Evolutionary conservation across 2,329 filamentous ascomycete species (phyloP), one percentile per base, ranked within the genome.

Genomic region (Aaosphaeria arxii): DNA sequence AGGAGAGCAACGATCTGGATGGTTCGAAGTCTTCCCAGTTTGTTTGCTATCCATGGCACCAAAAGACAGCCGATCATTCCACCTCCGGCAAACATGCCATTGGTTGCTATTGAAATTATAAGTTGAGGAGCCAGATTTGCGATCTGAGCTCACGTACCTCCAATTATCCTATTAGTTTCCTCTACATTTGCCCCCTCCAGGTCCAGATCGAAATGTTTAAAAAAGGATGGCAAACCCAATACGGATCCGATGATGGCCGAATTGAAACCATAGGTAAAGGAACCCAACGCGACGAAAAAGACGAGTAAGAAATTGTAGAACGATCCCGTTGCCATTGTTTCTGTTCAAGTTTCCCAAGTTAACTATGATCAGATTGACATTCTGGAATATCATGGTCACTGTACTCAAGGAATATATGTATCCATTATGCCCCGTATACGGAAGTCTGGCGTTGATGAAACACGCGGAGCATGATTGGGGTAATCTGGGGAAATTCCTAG

Each of bases 221-320:
- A 40, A 41, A 46, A 46, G 30, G 40, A 40, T 7, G 32, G 33
- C 3, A 46, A 11, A 6, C 29, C 46, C 11, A 45, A 42, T 31
- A 48, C 46, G 5, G 46, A 7, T 35, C 46, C 46, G 17, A 48
- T 48, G 35, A 48, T 48, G 41, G 46, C 40, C 5, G 41, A 39
- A 38, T 48, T 48, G 42, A 44, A 48, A 35, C 46, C 46, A 30
- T 48, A 48, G 2, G 46, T 48, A 6, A 43, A 32, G 13, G 46
- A 48, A 5, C 46, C 46, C 35, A 48, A 48, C 35, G 47, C 43
- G n/a, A 45, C 43, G n/a, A 42, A 30, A 32, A 49, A 49, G 42
- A 49, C 39, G 24, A 49, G 30, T 33, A 48, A 35, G 36, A 32
- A 48, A 35, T 48, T 49, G 36, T 47, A 43, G 31, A n/a, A 35